Evolutionary conservation across 2,329 filamentous ascomycete genomes (phyloP).

Genomic region (Penicillium sclerotiorum): DNA sequence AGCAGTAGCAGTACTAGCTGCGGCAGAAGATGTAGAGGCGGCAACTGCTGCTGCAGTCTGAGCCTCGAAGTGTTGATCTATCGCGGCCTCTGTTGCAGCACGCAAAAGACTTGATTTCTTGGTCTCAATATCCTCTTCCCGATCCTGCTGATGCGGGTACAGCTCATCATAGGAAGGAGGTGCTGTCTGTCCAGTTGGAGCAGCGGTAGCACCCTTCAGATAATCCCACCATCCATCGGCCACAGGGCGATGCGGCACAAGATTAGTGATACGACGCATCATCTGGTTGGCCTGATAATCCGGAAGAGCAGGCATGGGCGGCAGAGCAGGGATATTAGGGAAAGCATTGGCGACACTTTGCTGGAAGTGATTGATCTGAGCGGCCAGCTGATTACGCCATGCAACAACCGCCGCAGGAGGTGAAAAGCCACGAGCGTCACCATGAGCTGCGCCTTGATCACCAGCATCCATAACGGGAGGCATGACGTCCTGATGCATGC

Average conservation of each 20-base stretch:
- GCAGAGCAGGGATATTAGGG: constrained; percentile 62
- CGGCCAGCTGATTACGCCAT: constrained; percentile 71
- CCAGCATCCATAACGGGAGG: constrained; percentile 25
- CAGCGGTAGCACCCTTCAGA: constrained; percentile 55
- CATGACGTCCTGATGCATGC: constrained; percentile 36
- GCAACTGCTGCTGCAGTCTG: constrained; percentile 29
- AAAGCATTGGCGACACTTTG: constrained; percentile 68
- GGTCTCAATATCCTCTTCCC: constrained; percentile 41
- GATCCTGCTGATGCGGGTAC: constrained; percentile 57
- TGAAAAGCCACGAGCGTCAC: constrained; percentile 42
- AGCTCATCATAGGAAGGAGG: constrained; percentile 81
- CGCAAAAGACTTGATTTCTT: constrained; percentile 48
- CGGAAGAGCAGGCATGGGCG: constrained; percentile 61
- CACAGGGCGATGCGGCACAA: constrained; percentile 69
- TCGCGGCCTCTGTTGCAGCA: constrained; percentile 47
- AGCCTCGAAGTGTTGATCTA: constrained; percentile 49
- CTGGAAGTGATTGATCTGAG: constrained; percentile 76
- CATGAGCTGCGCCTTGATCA: constrained; percentile 30
- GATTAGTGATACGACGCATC: constrained; percentile 70
- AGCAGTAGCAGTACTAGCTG: constrained; percentile 19
- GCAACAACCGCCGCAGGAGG: constrained; percentile 68
- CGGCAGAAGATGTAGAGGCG: constrained; percentile 14
- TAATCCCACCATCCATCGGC: constrained; percentile 69
- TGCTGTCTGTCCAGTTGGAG: constrained; percentile 50
- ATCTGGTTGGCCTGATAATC: constrained; percentile 75